Evolutionary conservation across 225 moss, liverwort and hornwort genomes (phyloP).

Genomic region (Sphagnum tenellum): DNA sequence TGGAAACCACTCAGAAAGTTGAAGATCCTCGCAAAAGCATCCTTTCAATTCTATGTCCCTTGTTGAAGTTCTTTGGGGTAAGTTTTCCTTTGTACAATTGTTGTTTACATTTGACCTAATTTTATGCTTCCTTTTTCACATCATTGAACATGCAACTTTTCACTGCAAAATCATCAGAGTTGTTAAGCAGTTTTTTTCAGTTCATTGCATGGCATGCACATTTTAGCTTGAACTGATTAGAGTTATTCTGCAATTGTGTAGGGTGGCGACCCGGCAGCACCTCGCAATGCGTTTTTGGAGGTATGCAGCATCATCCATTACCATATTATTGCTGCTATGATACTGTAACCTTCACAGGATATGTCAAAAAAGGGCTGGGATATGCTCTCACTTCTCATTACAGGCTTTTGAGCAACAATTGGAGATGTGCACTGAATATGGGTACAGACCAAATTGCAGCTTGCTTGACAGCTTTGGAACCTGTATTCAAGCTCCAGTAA

Average conservation of each 20-base stretch:
- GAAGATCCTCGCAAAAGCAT: slow-evolving; percentile 14
- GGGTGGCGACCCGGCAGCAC: slow-evolving; percentile 89
- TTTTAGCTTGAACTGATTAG: no score
- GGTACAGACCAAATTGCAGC: no score
- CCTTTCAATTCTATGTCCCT: slow-evolving; percentile 42
- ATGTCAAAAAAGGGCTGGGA: no score
- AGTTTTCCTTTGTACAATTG: neutral
- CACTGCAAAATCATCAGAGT: no score
- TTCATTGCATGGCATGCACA: no score
- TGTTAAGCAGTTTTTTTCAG: no score
- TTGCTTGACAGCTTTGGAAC: neutral
- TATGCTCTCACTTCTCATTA: neutral
- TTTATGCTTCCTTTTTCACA: no score
- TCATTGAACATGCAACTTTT: no score
- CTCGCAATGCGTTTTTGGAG: slow-evolving; percentile 81
- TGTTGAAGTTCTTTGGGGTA: slow-evolving; percentile 52
- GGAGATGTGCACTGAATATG: neutral
- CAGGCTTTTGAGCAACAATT: neutral
- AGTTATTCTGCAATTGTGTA: slow-evolving; percentile 11
- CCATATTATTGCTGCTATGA: neutral
- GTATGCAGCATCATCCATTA: slow-evolving; percentile 13
- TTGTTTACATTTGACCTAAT: no score
- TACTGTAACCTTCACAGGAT: neutral
- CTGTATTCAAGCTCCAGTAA: neutral
- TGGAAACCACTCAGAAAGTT: slow-evolving; percentile 3